phyloP scores from a whole-genome alignment of 495 filamentous ascomycete genomes.

The Xylona heveae region DNA sequence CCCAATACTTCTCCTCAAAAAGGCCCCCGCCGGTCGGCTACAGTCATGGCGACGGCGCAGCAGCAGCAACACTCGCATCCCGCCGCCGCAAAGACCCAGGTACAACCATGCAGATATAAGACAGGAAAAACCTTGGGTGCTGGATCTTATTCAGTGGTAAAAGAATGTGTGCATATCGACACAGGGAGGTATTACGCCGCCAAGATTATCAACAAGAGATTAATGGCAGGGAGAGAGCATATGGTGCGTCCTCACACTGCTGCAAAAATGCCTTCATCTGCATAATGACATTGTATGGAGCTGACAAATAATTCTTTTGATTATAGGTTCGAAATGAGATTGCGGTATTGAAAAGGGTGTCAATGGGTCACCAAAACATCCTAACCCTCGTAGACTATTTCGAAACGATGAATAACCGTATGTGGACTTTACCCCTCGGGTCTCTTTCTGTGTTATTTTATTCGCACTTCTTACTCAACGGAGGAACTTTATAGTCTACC shows the following conservation, averaged over 20 bases:
- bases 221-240: constrained; percentile 95
- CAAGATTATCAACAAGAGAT: constrained; percentile 95
- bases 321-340: constrained; percentile 89
- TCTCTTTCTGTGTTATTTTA: background rate
- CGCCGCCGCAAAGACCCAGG: constrained; percentile 32
- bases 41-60: too few relatives aligned
- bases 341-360: constrained; percentile 84
- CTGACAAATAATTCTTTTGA: background rate
- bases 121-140: constrained; percentile 94
- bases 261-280: too few relatives aligned
- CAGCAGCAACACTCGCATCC: too few relatives aligned
- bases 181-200: constrained; percentile 96
- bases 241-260: too few relatives aligned
- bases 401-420: constrained; percentile 96
- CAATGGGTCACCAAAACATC: constrained; percentile 97
- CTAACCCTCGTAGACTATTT: constrained; percentile 96
- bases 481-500: constrained; percentile 41
- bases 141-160: constrained; percentile 96
- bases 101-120: constrained; percentile 81
- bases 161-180: constrained; percentile 97
- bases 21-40: too few relatives aligned
- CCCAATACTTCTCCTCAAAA: too few relatives aligned
- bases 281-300: background rate
- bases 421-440: too few relatives aligned
- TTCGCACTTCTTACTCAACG: background rate